Percentiles rank a stretch among this genome's conserved stretches.
Conservation (phyloP, 768 basidiomycete species). For the Russula virescens region DNA sequence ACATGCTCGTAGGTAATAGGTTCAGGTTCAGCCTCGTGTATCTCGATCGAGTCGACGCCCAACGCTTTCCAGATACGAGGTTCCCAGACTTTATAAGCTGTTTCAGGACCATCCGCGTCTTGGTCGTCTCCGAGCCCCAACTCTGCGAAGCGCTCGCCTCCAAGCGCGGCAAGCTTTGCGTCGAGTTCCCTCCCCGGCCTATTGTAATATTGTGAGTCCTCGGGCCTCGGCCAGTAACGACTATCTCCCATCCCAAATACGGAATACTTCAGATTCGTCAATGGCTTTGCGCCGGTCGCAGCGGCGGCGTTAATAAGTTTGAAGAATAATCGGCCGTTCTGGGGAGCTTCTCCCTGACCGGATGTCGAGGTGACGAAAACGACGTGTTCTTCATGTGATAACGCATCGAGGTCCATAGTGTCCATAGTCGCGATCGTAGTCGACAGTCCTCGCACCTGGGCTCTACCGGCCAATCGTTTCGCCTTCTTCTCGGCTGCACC, state of each 20-base stretch:
- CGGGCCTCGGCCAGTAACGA: conserved; percentile 97
- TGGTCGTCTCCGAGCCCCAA: conserved; percentile 94
- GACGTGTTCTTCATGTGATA: conserved; percentile 61
- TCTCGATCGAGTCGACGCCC: conserved; percentile 84
- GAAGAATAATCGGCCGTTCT: conserved; percentile 88
- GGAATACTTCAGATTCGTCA: conserved; percentile 63
- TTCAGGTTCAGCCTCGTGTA: conserved; percentile 90
- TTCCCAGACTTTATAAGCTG: conserved; percentile 97
- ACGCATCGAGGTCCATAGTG: conserved; percentile 66
- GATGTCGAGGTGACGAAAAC: conserved; percentile 88
- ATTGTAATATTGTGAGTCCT: conserved; percentile 98
- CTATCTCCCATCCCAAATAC: conserved; percentile 98
- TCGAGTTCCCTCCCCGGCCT: conserved; percentile 91
- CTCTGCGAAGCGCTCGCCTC: conserved; percentile 65
- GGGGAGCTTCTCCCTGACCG: conserved; percentile 96
- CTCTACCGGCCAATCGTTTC: conserved; percentile 78
- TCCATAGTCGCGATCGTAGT: conserved; percentile 75
- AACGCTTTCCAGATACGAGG: conserved; percentile 88
- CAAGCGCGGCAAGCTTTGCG: conserved; percentile 68
- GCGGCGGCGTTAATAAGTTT: conserved; percentile 72
- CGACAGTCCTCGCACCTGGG: conserved; percentile 77
- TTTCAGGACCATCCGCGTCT: conserved; percentile 92
- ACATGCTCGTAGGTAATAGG: conserved; percentile 99
- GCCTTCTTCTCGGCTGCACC: conserved; percentile 96
- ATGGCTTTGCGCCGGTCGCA: conserved; percentile 49